These are phyloP conservation scores for Backusella morwellensis DNA, from an alignment of 192 early-diverging fungal species.

Conservation along the genomic window DNA sequence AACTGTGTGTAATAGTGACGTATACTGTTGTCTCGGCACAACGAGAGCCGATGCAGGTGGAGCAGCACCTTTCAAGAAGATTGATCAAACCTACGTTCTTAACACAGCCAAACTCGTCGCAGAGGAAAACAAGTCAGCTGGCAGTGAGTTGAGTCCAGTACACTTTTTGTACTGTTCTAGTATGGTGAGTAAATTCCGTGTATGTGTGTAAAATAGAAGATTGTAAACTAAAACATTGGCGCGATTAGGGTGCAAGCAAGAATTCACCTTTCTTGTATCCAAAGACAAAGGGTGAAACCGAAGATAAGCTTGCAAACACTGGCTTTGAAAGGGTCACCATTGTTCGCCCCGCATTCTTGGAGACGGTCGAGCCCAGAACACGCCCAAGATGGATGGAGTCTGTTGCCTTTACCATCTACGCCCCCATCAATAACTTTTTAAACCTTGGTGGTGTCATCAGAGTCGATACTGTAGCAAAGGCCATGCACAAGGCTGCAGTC, in stretches of 20 bases:
- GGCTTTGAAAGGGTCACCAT: slow-evolving; percentile 65
- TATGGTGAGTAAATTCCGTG: slow-evolving; percentile 10
- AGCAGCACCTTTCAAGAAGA: slow-evolving; percentile 65
- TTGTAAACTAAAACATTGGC: slow-evolving; percentile 55
- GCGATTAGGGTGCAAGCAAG: slow-evolving; percentile 57
- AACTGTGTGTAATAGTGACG: slow-evolving; percentile 47
- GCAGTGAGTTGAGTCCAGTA: slow-evolving; percentile 31
- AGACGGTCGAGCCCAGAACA: slow-evolving; percentile 42
- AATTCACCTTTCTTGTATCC: slow-evolving; percentile 66
- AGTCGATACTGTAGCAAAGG: slow-evolving; percentile 21
- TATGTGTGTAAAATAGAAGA: slow-evolving; percentile 17
- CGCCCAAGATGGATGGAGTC: slow-evolving; percentile 2
- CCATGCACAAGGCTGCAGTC: slow-evolving; percentile 16
- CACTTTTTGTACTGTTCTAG: slow-evolving; percentile 56
- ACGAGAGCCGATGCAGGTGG: slow-evolving; percentile 65
- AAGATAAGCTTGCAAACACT: slow-evolving; percentile 57
- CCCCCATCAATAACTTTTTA: neutral
- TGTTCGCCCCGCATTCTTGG: slow-evolving; percentile 59
- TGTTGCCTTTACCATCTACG: neutral
- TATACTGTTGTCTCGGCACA: slow-evolving; percentile 74
- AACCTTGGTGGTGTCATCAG: neutral
- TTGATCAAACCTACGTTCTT: slow-evolving; percentile 79
- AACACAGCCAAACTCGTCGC: slow-evolving; percentile 59
- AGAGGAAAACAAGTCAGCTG: slow-evolving; percentile 44
- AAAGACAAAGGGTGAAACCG: slow-evolving; percentile 77